Evolutionary conservation across 1,284 basidiomycete genomes (phyloP), one percentile per base, ranked within the genome.

Genomic region (Phellopilus nigrolimitatus): DNA sequence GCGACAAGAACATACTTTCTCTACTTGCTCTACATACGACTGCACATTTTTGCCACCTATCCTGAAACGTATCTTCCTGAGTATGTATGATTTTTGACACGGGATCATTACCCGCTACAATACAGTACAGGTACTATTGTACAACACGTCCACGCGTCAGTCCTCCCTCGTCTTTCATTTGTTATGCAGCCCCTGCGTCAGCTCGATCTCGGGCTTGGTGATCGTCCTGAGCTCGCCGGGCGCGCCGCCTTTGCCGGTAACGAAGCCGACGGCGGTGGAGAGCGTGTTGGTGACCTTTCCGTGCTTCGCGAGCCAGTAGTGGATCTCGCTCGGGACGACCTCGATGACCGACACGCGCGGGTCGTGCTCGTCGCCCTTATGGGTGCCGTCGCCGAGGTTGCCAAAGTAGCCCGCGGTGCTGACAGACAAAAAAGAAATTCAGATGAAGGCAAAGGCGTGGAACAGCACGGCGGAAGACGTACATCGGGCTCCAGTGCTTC

Each of bases 381-480:
- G 90, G 13, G 87, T 70, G n/a, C 88, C 90, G 60, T 95, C 93
- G 42, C 84, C 83, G 55, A 94, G 73, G 64, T 95, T 85, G 17
- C 88, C 90, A 62, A 95, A 95, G 79, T 91, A 95, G 0, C 85
- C 88, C 9, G 81, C 69, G 38, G 79, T 71, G 3, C 84, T 87
- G 45, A 21, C 42, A 5, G 22, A 24, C 57, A 40, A 50, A 24
- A 56, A 22, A 9, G 19, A 40, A 9, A 28, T 27, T 39, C 33
- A 30, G 22, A 4, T 22, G 40, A 22, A 34, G 24, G 10, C 38
- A n/a, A 43, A 51, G 33, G 46, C 28, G 19, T 9, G 33, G 8
- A 4, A 37, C 24, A 40, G 21, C 4, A 28, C 21, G 2, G 21
- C 17, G 25, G 24, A 27, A 22, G 8, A 69, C 80, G 57, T 51